These are phyloP conservation scores for Tolypocladium inflatum DNA, from an alignment of 2,329 filamentous ascomycete genomes.

Conservation along the genomic window DNA sequence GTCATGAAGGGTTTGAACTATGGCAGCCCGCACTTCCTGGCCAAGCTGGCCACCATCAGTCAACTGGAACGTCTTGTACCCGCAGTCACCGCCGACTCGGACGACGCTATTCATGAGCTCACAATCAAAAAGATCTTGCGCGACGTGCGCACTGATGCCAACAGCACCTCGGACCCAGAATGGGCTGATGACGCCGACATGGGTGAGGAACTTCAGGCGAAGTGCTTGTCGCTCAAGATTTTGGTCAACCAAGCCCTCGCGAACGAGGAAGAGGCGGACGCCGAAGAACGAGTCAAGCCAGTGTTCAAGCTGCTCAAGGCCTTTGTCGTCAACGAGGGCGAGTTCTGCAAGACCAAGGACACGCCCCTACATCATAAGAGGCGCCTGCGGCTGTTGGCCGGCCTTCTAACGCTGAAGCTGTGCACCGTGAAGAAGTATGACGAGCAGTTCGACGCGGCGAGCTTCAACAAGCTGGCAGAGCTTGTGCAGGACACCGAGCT, in stretches of 20 bases:
- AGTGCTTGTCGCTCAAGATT: slow-evolving; percentile 74
- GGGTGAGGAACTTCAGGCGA: slow-evolving; percentile 75
- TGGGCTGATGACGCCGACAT: slow-evolving; percentile 62
- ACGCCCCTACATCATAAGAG: slow-evolving; percentile 73
- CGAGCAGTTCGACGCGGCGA: slow-evolving; percentile 56
- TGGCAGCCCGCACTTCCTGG: slow-evolving; percentile 64
- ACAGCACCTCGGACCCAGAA: slow-evolving; percentile 41
- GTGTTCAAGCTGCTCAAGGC: slow-evolving; percentile 74
- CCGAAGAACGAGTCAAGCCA: slow-evolving; percentile 51
- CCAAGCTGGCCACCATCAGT: slow-evolving; percentile 60
- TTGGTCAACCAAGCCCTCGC: slow-evolving; percentile 76
- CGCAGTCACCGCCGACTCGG: slow-evolving; percentile 60
- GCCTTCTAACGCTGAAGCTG: slow-evolving; percentile 73
- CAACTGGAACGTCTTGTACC: slow-evolving; percentile 70
- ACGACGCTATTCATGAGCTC: slow-evolving; percentile 71
- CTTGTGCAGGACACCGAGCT: slow-evolving; percentile 69
- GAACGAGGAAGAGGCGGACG: slow-evolving; percentile 39
- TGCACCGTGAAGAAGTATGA: slow-evolving; percentile 71
- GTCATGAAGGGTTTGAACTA: slow-evolving; percentile 67
- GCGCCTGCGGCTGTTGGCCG: slow-evolving; percentile 72
- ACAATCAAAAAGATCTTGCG: slow-evolving; percentile 66
- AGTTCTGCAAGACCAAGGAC: slow-evolving; percentile 64
- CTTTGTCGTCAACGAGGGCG: slow-evolving; percentile 66
- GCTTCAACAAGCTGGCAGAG: slow-evolving; percentile 75
- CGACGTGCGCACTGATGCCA: slow-evolving; percentile 54